Conservation (phyloP, 352 stramenopile genomes). For the Pythium scleroteichum region DNA sequence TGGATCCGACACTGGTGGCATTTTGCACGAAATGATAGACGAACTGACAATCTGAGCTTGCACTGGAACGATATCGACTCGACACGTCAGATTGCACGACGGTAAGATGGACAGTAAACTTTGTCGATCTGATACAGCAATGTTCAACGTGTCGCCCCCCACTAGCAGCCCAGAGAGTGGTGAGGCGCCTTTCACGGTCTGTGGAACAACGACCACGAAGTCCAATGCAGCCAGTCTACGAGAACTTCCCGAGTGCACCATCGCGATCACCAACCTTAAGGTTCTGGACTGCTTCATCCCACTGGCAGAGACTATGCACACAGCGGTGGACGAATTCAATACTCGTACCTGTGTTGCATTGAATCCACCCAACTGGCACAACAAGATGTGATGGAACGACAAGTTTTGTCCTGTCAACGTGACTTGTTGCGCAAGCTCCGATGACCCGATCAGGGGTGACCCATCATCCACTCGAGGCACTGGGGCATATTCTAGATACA, state of each 20-base stretch:
- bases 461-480: slow-evolving; percentile 1
- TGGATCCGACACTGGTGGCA: slow-evolving; percentile 12
- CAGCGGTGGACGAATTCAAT: slow-evolving; percentile 4
- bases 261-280: background rate
- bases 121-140: background rate
- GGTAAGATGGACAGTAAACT: background rate
- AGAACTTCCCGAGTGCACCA: background rate
- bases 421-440: background rate
- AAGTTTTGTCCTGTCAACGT: slow-evolving; percentile 7
- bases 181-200: background rate
- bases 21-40: background rate
- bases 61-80: slow-evolving; percentile 2
- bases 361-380: slow-evolving; percentile 6
- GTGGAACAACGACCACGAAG: slow-evolving; percentile 1
- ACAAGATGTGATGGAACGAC: slow-evolving; percentile 9
- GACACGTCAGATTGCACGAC: slow-evolving; percentile 15
- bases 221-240: background rate
- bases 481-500: slow-evolving; percentile 12
- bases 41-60: background rate
- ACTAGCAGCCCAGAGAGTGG: background rate
- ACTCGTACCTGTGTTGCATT: background rate
- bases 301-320: background rate
- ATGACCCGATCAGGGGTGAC: background rate
- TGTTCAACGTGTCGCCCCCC: slow-evolving; percentile 9
- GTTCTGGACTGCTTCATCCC: background rate